Conservation (phyloP, 1,139 yeast genomes). For the Candida tropicalis region DNA sequence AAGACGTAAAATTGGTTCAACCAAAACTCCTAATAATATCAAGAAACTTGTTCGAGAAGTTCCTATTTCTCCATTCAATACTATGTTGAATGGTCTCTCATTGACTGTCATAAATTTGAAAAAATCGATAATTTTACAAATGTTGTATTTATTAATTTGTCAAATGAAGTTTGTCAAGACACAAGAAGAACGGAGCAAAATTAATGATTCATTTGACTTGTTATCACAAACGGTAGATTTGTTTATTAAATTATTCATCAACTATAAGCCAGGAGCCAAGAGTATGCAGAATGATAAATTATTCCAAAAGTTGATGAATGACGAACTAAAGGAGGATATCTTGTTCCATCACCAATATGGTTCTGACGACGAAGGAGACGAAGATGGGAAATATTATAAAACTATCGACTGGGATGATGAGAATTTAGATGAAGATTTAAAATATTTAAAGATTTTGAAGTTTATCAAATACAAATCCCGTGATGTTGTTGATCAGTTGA, state of each 20-base stretch:
- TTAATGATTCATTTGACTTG: constrained; percentile 27
- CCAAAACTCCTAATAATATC: constrained; percentile 10
- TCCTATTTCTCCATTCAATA: constrained; percentile 47
- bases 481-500: constrained; percentile 15
- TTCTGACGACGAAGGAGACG: constrained; percentile 38
- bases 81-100: constrained; percentile 48
- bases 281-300: constrained; percentile 39
- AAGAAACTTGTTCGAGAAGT: constrained; percentile 26
- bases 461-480: constrained; percentile 44
- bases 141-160: constrained; percentile 47
- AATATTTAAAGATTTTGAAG: constrained; percentile 46
- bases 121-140: constrained; percentile 46
- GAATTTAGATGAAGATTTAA: constrained; percentile 52
- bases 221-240: constrained; percentile 36
- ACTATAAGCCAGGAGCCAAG: constrained; percentile 28
- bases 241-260: constrained; percentile 43
- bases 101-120: constrained; percentile 49
- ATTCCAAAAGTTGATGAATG: constrained; percentile 42
- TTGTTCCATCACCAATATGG: constrained; percentile 34
- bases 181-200: constrained; percentile 18
- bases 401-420: constrained; percentile 55
- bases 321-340: constrained; percentile 44
- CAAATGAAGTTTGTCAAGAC: constrained; percentile 38
- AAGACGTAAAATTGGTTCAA: constrained; percentile 27
- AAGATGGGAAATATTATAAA: constrained; percentile 21